Base-by-base conservation (phyloP, 306 rosid species). In the Sophora flavescens region DNA sequence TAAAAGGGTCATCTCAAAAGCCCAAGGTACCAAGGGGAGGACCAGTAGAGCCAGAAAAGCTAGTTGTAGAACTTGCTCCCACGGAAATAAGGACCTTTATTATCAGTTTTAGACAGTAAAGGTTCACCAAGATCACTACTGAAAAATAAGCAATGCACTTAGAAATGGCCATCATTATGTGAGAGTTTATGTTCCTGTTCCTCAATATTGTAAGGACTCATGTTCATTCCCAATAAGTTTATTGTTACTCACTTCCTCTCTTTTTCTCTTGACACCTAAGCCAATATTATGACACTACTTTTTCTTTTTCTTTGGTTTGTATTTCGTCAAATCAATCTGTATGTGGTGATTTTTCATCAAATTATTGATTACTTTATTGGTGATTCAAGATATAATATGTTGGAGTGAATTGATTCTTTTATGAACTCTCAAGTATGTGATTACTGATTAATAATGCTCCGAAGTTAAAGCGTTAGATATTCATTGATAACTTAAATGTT, bases 21-120 rank as follows among this genome's bases (percentile, higher is more conserved):
- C 57, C 82, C 0, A 30, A 81, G 32, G 79, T 79, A 32, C 18
- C 47, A 38, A 88, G 89, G 74, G 95, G 97, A 80, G 87, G 91
- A 74, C 81, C 87, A 6, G 84, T 91, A 14, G 93, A 91, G 75
- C 85, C 91, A 57, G 78, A 77, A 76, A 86, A 80, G 87, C 83
- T 86, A 13, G 66, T 85, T 9, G 87, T 88, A 51, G 88, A 88
- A 70, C 95, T 91, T 47, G 78, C 87, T 84, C 89, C 93, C 1
- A 85, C 82, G 91, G 95, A 91, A 82, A 89, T 91, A 38, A 48
- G 93, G 59, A 91, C 97, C 63, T 85, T 88, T 59, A 48, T 72
- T 17, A 35, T 91, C 72, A 68, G 62, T 59, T 78, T 91, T 59
- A 66, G 48, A 53, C 39, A 72, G 45, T 65, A 58, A 41, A 42